A percentile compares a stretch with the other conserved stretches of the same genome.
Conservation (phyloP, 2,329 filamentous ascomycete genomes). For the Penicillium sp. region DNA sequence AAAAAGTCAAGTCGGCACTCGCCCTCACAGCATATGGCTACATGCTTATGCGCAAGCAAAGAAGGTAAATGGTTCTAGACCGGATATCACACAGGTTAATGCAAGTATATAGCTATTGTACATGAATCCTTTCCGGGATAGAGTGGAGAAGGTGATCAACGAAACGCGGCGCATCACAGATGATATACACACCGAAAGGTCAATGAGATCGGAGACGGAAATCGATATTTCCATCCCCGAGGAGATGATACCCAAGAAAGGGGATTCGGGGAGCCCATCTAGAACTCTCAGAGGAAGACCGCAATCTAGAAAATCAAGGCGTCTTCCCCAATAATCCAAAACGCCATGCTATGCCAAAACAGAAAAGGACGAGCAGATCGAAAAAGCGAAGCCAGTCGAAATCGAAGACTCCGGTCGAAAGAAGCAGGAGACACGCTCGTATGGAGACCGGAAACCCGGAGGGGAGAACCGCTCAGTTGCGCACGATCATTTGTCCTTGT, state of each 20-base stretch:
- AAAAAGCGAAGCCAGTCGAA: conserved; percentile 5
- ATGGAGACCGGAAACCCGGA: conserved; percentile 1
- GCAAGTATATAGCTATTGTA: conserved; percentile 28
- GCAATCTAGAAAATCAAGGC: conserved; percentile 18
- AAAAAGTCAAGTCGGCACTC: not conserved
- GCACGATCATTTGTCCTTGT: conserved; percentile 67
- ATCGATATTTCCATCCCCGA: conserved; percentile 1
- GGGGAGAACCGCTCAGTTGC: not conserved
- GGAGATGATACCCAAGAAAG: not conserved
- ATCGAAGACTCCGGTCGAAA: conserved; percentile 2
- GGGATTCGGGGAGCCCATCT: not conserved
- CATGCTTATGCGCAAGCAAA: not conserved
- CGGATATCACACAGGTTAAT: conserved; percentile 18
- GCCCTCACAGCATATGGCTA: not conserved
- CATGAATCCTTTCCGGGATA: conserved; percentile 20
- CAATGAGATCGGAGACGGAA: conserved; percentile 5
- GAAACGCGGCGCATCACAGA: conserved; percentile 9
- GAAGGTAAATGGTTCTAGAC: conserved; percentile 1
- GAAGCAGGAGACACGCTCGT: not conserved
- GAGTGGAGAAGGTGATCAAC: conserved; percentile 26
- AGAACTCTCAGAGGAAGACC: conserved; percentile 10
- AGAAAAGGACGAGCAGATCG: conserved; percentile 18
- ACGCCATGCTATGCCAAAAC: conserved; percentile 44
- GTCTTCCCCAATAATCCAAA: conserved; percentile 30
- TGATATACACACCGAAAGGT: conserved; percentile 25